A percentile compares a stretch with the other conserved stretches of the same genome.
These are phyloP conservation scores for Aspergillus homomorphus DNA, from an alignment of 495 filamentous ascomycete species.

Conservation along the genomic window DNA sequence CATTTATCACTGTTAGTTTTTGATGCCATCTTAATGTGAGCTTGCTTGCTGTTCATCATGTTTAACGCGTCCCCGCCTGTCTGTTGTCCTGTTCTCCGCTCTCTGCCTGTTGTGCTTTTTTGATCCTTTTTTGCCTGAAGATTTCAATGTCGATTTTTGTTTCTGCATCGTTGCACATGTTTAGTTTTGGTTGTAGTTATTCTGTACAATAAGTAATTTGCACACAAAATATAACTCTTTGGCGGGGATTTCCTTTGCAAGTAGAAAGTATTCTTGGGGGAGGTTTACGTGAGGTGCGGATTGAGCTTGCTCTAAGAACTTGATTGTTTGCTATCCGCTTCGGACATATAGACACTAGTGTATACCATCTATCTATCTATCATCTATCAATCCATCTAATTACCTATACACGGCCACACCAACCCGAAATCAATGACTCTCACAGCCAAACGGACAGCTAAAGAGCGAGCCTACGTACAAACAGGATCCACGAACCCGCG, in stretches of 20 bases:
- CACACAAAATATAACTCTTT: slow-evolving; percentile 34
- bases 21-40: slow-evolving; percentile 12
- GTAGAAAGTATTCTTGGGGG: no score
- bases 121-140: slow-evolving; percentile 16
- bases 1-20: no score
- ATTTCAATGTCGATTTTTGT: slow-evolving; percentile 18
- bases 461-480: slow-evolving; percentile 37
- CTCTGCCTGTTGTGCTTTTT: slow-evolving; percentile 16
- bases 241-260: slow-evolving; percentile 39
- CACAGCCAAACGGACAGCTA: no score
- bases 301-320: no score
- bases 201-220: slow-evolving; percentile 48
- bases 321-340: no score
- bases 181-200: slow-evolving; percentile 34
- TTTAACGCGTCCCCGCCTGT: slow-evolving; percentile 27
- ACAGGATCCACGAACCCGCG: slow-evolving; percentile 53
- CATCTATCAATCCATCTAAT: no score
- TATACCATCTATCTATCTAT: no score
- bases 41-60: slow-evolving; percentile 19
- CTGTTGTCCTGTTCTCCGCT: slow-evolving; percentile 11
- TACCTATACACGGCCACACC: no score
- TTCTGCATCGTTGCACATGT: slow-evolving; percentile 28
- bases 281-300: no score
- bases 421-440: no score
- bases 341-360: no score